phyloP scores from a whole-genome alignment of 2,329 filamentous ascomycete species.

The Pseudogymnoascus sp. region DNA sequence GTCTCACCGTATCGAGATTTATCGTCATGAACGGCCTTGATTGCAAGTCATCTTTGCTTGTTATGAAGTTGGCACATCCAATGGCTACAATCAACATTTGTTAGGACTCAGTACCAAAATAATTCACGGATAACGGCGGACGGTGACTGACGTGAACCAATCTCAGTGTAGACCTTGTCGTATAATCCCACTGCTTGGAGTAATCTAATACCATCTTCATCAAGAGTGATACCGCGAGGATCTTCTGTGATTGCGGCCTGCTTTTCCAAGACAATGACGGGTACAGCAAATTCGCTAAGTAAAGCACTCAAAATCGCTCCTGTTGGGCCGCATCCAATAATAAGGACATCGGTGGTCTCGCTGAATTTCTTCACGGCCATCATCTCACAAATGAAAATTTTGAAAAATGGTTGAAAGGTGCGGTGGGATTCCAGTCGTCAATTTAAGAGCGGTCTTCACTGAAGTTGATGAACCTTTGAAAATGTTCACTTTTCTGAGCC shows the following conservation, averaged over 20 bases:
- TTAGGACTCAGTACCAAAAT: too few relatives aligned
- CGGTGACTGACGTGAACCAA: constrained; percentile 13
- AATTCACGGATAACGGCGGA: too few relatives aligned
- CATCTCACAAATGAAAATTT: too few relatives aligned
- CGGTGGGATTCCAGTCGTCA: too few relatives aligned
- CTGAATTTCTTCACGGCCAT: too few relatives aligned
- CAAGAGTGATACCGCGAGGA: constrained; percentile 27
- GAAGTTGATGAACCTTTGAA: too few relatives aligned
- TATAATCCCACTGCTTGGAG: constrained; percentile 23
- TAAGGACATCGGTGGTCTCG: constrained; percentile 22
- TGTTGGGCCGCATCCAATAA: constrained; percentile 25
- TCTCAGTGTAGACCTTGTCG: constrained; percentile 20
- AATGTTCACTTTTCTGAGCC: too few relatives aligned
- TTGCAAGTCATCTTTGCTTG: constrained; percentile 11
- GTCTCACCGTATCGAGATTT: background rate
- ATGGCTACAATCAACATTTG: too few relatives aligned
- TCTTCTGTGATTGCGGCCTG: constrained; percentile 23
- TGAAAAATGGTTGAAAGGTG: too few relatives aligned
- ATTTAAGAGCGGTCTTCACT: too few relatives aligned
- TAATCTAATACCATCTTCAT: constrained; percentile 27
- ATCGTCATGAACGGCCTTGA: constrained; percentile 5
- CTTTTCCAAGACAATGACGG: constrained; percentile 24
- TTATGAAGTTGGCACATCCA: background rate
- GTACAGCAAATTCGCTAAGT: constrained; percentile 14
- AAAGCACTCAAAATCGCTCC: constrained; percentile 22